Conservation (phyloP, 164 flowering plant genomes). For the Magnolia sinica region DNA sequence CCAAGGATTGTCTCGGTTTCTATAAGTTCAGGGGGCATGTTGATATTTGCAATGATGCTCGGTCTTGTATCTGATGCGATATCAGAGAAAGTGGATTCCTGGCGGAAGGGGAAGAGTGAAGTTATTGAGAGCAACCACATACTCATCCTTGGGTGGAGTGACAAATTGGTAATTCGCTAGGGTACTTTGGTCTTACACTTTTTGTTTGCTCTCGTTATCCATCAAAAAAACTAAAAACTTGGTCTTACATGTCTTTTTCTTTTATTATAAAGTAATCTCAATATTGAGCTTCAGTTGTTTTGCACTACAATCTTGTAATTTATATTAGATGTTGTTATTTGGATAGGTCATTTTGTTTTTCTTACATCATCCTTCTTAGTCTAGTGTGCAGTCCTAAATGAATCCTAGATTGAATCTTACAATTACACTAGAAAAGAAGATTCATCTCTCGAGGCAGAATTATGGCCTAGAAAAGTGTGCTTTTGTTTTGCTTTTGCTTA, state of each 20-base stretch:
- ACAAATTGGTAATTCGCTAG: constrained; percentile 67
- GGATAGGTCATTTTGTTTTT: neutral
- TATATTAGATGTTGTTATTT: neutral
- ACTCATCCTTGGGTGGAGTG: constrained; percentile 96
- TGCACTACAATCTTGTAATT: neutral
- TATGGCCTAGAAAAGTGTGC: neutral
- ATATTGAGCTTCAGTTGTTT: neutral
- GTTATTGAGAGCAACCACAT: constrained; percentile 87
- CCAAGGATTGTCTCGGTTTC: constrained; percentile 86
- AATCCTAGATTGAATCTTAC: too few relatives aligned
- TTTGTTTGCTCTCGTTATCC: neutral
- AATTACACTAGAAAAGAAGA: neutral
- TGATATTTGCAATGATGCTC: constrained; percentile 97
- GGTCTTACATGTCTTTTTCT: neutral
- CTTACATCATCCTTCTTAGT: neutral
- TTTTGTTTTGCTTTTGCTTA: too few relatives aligned
- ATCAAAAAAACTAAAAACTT: too few relatives aligned
- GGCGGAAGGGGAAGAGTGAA: constrained; percentile 93
- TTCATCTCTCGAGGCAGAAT: neutral
- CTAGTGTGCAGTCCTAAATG: too few relatives aligned
- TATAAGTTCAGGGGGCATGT: constrained; percentile 90
- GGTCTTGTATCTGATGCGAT: constrained; percentile 98
- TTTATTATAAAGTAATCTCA: neutral
- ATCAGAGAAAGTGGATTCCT: constrained; percentile 87
- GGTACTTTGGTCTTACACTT: neutral